Evolutionary conservation across 1,284 basidiomycete species (phyloP), one percentile per base, ranked within the genome.

Genomic region (Rhodotorula sp.): DNA sequence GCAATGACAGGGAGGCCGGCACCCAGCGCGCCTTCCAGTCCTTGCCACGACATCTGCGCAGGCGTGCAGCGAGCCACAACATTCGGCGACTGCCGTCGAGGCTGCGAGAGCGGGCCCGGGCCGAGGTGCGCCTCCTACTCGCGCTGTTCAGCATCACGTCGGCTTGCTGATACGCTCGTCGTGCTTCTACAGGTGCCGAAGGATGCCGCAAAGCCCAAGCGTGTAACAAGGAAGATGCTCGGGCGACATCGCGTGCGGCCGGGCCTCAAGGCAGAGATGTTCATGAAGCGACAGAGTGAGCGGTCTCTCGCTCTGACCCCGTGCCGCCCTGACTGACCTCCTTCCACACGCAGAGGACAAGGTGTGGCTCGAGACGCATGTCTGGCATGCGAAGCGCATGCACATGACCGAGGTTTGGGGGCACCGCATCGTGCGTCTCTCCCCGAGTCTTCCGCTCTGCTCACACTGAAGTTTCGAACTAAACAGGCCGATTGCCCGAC

Each of bases 301-400:
- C 16, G 5, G 21, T n/a, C 52, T 50, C 23, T 19, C 14, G 8
- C 16, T 14, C 4, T n/a, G 23, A 23, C 9, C 13, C 14, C 16
- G 12, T 1, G 3, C 53, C 21, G 5, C 13, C 10, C 52, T 42
- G 21, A 58, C 44, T 19, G n/a, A 34, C 3, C 1, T 0, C 16
- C 8, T 1, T 8, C 0, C 7, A 14, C n/a, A 5, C 17, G 44
- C 67, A 79, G 77, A 59, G 23, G 58, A 91, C 75, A 96, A 96
- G 80, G 83, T 85, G 14, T 97, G 94, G 94, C 86, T 97, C 0
- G 92, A 93, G 79, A 94, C 93, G 7, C 94, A 97, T 80, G 81
- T 96, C 41, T 97, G 92, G 91, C 94, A 97, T 78, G 90, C 93
- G 1, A 97, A 96, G 81, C 87, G 93, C 2, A 94, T 94, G 88